A percentile compares a stretch with the other conserved stretches of the same genome.
Evolutionary conservation across 768 basidiomycete genomes (phyloP).

Genomic region (Amanita jacksonii): DNA sequence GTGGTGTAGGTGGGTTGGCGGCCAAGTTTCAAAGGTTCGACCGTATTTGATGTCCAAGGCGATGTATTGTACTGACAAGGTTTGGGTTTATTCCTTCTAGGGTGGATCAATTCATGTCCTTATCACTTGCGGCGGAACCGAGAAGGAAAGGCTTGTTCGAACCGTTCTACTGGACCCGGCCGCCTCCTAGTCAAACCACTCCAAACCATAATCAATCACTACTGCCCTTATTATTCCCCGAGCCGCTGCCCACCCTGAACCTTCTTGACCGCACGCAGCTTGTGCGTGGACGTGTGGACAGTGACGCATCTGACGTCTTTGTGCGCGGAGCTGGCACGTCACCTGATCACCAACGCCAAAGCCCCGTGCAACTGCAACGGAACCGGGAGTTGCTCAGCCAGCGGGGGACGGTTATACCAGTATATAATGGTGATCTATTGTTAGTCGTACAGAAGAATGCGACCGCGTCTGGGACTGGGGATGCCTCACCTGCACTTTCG

Average conservation of each 20-base stretch:
- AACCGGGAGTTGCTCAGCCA: conserved; percentile 34
- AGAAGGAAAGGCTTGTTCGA: conserved; percentile 67
- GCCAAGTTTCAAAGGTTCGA: conserved; percentile 56
- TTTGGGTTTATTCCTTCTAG: conserved; percentile 32
- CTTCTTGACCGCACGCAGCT: conserved; percentile 61
- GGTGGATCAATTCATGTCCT: conserved; percentile 68
- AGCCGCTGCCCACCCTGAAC: conserved; percentile 56
- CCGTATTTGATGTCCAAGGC: neutral
- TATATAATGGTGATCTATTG: conserved; percentile 67
- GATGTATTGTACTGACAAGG: conserved; percentile 3
- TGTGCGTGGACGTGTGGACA: conserved; percentile 61
- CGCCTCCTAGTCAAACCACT: conserved; percentile 12
- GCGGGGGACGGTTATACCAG: conserved; percentile 61
- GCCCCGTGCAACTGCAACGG: conserved; percentile 20
- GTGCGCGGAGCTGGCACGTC: conserved; percentile 32
- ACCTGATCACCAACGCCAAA: conserved; percentile 2
- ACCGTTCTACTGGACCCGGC: conserved; percentile 60
- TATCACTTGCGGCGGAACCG: conserved; percentile 69
- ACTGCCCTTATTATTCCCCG: conserved; percentile 66
- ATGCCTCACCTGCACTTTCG: conserved; percentile 29
- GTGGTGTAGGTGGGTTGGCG: conserved; percentile 32
- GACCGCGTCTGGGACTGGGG: too few relatives aligned
- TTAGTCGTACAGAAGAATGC: conserved; percentile 59
- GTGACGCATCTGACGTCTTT: conserved; percentile 51
- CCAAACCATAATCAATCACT: conserved; percentile 37